These are phyloP conservation scores for Coleophoma crateriformis DNA, from an alignment of 2,329 filamentous ascomycete species.

Conservation along the genomic window DNA sequence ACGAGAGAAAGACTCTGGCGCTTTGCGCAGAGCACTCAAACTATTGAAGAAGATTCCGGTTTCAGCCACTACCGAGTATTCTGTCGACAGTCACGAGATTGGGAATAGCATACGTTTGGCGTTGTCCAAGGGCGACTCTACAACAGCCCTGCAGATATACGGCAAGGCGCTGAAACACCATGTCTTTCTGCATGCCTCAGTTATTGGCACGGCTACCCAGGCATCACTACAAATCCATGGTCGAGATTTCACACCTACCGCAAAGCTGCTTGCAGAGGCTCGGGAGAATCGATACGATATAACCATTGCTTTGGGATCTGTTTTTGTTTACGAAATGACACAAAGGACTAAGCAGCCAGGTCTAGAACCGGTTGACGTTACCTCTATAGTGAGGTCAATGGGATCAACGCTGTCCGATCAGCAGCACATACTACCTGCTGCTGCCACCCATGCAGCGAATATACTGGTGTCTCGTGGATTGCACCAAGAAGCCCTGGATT, in stretches of 20 bases:
- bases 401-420: background rate
- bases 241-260: slow-evolving; percentile 6
- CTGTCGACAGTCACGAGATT: slow-evolving; percentile 4
- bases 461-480: slow-evolving; percentile 14
- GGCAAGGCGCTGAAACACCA: slow-evolving; percentile 9
- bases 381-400: background rate
- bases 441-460: slow-evolving; percentile 20
- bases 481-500: slow-evolving; percentile 15
- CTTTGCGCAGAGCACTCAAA: too few relatives aligned
- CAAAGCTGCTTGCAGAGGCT: slow-evolving; percentile 16
- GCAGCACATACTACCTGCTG: slow-evolving; percentile 11
- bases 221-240: slow-evolving; percentile 15
- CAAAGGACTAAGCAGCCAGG: background rate
- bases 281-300: slow-evolving; percentile 13
- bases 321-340: slow-evolving; percentile 20
- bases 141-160: slow-evolving; percentile 19
- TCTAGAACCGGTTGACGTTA: background rate
- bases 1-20: too few relatives aligned
- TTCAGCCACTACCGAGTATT: background rate
- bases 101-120: slow-evolving; percentile 14
- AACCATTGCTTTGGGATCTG: slow-evolving; percentile 8
- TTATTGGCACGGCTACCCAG: slow-evolving; percentile 18
- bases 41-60: too few relatives aligned
- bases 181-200: slow-evolving; percentile 6
- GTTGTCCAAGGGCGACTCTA: slow-evolving; percentile 8